Evolutionary conservation across 1,139 yeast genomes (phyloP).

Genomic region (Lipomyces yarrowii): DNA sequence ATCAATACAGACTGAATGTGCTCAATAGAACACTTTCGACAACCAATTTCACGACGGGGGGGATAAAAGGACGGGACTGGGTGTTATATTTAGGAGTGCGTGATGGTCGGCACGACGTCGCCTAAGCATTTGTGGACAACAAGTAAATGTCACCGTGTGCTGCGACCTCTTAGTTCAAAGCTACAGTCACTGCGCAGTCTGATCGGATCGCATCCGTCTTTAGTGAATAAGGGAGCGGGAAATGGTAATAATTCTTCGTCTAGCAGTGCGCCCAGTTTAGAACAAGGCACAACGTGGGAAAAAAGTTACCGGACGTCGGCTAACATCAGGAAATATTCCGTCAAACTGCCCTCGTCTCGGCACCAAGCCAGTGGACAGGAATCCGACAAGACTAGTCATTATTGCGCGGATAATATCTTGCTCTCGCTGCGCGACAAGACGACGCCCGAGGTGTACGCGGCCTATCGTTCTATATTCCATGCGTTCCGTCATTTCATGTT

Average conservation of each 20-base stretch:
- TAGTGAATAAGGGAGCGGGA: neutral
- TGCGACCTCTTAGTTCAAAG: constrained; percentile 29
- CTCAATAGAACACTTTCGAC: neutral
- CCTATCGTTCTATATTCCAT: constrained; percentile 20
- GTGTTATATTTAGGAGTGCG: neutral
- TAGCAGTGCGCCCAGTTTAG: neutral
- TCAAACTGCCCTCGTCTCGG: neutral
- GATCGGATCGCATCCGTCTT: constrained; percentile 27
- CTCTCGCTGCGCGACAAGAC: constrained; percentile 2
- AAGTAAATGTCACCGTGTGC: constrained; percentile 26
- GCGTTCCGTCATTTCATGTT: constrained; percentile 23
- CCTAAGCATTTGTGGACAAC: constrained; percentile 27
- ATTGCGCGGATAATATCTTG: neutral
- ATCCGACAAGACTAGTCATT: neutral
- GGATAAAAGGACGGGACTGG: neutral
- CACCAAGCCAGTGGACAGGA: neutral
- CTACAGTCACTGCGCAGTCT: constrained; percentile 17
- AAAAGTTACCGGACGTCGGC: constrained; percentile 6
- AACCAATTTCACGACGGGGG: neutral
- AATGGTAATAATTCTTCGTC: neutral
- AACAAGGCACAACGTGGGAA: constrained; percentile 2
- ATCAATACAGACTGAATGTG: neutral
- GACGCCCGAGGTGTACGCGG: constrained; percentile 16
- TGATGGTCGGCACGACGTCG: constrained; percentile 13
- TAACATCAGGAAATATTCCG: neutral